Evolutionary conservation across 306 rosid genomes (phyloP).

Genomic region (Canavalia ensiformis): DNA sequence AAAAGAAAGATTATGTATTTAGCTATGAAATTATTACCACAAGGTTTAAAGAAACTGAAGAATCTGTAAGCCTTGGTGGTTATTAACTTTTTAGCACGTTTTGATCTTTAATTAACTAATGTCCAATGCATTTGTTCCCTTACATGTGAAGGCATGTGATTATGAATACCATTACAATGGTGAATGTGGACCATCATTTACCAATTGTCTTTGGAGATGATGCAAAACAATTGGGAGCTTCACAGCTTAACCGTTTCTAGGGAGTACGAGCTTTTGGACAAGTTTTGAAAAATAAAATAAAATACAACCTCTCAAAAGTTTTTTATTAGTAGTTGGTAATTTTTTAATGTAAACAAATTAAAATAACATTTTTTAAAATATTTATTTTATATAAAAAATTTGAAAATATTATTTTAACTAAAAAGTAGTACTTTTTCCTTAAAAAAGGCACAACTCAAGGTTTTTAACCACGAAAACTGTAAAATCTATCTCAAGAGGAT

Average conservation of each 20-base stretch:
- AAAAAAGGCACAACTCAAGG: background rate
- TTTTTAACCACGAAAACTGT: no score
- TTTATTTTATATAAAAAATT: no score
- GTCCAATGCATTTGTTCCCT: background rate
- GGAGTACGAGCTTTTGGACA: background rate
- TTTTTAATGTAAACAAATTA: no score
- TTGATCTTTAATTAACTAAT: background rate
- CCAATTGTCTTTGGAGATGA: background rate
- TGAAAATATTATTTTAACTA: background rate
- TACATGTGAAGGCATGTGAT: slow-evolving; percentile 45
- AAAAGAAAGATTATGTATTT: slow-evolving; percentile 28
- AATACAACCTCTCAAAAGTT: background rate
- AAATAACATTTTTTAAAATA: no score
- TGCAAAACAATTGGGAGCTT: slow-evolving; percentile 7
- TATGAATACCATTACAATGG: slow-evolving; percentile 8
- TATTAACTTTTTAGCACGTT: slow-evolving; percentile 4
- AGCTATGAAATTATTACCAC: background rate
- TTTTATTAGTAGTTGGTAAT: background rate
- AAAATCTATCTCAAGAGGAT: no score
- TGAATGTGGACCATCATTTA: slow-evolving; percentile 28
- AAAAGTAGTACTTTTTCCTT: background rate
- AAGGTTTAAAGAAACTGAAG: background rate
- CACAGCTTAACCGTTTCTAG: background rate
- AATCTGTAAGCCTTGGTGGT: slow-evolving; percentile 6
- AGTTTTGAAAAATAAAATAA: background rate